Base-by-base conservation (phyloP, 176 grass and related monocot genomes). In the Oryza glaberrima region DNA sequence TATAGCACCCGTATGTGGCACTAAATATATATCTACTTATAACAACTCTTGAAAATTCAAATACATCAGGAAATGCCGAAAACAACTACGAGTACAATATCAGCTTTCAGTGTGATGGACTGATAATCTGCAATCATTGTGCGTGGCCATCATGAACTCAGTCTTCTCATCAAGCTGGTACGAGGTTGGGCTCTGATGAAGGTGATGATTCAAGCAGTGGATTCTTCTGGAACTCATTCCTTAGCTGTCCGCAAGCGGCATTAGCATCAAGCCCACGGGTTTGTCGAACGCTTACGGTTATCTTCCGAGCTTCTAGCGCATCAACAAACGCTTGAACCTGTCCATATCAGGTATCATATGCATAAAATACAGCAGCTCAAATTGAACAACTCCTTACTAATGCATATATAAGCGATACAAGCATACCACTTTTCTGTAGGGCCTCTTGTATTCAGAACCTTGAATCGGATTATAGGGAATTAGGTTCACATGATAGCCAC, bases 391-490 rank as follows among this genome's bases (percentile, higher is more conserved):
- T 68, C 30, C 56, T 66, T 58, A 58, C 54, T n/a, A 8, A 78
- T 43, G 25, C 56, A 48, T 16, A 11, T 47, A 52, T 17, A 11
- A 11, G 19, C 8, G 20, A 67, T 82, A 46, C 30, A 32, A 32
- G 36, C 65, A 20, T 94, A 98, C 96, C 80, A 78, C 88, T 92
- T 98, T 98, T 80, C 87, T 95, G 61, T 98, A 98, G 8, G 96
- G 96, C 69, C 96, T 95, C 87, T 91, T 88, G 85, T 94, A 98
- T 46, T 94, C 96, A 41, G 96, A 98, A 22, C 88, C 93, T 91
- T 95, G 86, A 60, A 98, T 92, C 12, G 93, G 96, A 82, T 98
- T 98, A 76, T 92, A 98, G 48, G 96, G 96, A 63, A 98, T 98
- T 76, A 98, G 63, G 75, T 98, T 98, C 70, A 98, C 96, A 65